Evolutionary conservation across 2,329 filamentous ascomycete genomes (phyloP).

Genomic region (Colletotrichum incanum): DNA sequence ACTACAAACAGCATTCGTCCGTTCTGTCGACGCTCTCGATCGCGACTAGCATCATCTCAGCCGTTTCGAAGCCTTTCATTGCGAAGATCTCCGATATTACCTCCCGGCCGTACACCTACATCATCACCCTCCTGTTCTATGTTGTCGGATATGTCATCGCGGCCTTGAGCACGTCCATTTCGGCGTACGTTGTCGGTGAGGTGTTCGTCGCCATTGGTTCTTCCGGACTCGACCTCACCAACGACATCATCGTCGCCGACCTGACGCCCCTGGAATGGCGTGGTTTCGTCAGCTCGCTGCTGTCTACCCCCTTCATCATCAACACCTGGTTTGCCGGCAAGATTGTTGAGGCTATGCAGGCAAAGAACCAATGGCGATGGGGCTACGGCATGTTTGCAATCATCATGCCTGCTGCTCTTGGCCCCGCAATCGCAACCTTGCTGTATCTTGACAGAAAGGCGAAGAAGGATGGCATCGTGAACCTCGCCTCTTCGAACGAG

Average conservation of each 20-base stretch:
- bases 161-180: constrained; percentile 67
- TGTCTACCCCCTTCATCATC: constrained; percentile 71
- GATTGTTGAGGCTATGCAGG: constrained; percentile 62
- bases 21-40: constrained; percentile 50
- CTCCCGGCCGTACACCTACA: constrained; percentile 74
- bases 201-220: constrained; percentile 73
- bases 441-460: constrained; percentile 66
- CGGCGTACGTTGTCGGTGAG: constrained; percentile 67
- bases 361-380: constrained; percentile 49
- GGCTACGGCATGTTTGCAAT: constrained; percentile 72
- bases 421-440: constrained; percentile 64
- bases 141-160: constrained; percentile 71
- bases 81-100: constrained; percentile 75
- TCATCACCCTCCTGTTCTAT: constrained; percentile 68
- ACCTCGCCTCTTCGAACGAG: constrained; percentile 32
- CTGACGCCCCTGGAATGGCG: constrained; percentile 67
- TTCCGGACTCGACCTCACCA: constrained; percentile 72
- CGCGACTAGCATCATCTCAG: constrained; percentile 57
- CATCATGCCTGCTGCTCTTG: constrained; percentile 67
- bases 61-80: constrained; percentile 73
- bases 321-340: constrained; percentile 77
- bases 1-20: constrained; percentile 50
- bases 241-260: constrained; percentile 76
- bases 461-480: constrained; percentile 58
- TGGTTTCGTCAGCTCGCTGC: constrained; percentile 66